Percentiles rank a stretch among this genome's conserved stretches.
Conservation (phyloP, 495 filamentous ascomycete genomes). For the Aspergillus avenaceus region DNA sequence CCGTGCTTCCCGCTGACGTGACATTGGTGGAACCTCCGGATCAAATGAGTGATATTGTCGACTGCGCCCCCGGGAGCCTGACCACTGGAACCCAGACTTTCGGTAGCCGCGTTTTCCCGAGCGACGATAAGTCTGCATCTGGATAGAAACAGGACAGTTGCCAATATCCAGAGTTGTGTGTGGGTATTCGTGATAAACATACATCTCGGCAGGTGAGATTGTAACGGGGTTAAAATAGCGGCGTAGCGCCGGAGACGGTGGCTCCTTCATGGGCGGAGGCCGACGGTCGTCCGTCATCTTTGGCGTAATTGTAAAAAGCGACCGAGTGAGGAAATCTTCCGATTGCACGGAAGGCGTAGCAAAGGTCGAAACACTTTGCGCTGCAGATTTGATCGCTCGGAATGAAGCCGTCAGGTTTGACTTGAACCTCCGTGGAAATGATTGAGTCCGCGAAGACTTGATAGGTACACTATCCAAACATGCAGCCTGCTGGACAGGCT, state of each 20-base stretch:
- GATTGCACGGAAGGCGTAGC: constrained; percentile 68
- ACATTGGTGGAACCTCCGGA: constrained; percentile 43
- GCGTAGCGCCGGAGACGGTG: constrained; percentile 80
- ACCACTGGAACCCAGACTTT: constrained; percentile 30
- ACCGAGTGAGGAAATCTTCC: constrained; percentile 87
- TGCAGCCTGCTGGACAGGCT: constrained; percentile 18
- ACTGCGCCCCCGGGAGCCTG: constrained; percentile 24
- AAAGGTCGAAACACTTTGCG: constrained; percentile 76
- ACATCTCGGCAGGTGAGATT: constrained; percentile 62
- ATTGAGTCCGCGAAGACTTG: constrained; percentile 23
- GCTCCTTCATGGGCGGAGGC: constrained; percentile 68
- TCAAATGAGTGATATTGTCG: constrained; percentile 39
- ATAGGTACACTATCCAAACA: constrained; percentile 14
- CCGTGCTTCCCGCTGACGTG: constrained; percentile 80
- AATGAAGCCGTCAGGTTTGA: constrained; percentile 94
- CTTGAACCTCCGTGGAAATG: constrained; percentile 64
- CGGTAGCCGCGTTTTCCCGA: constrained; percentile 30
- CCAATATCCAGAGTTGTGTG: constrained; percentile 26
- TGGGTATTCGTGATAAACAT: constrained; percentile 48
- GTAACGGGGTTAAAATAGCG: constrained; percentile 88
- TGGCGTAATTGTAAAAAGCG: constrained; percentile 71
- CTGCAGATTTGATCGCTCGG: constrained; percentile 78
- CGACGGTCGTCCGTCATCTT: constrained; percentile 86
- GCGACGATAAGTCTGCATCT: constrained; percentile 76
- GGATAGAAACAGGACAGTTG: constrained; percentile 70